Percentiles rank a stretch among this genome's conserved stretches.
Conservation (phyloP, 169 alveolate species). For the Plasmodium gaboni region DNA sequence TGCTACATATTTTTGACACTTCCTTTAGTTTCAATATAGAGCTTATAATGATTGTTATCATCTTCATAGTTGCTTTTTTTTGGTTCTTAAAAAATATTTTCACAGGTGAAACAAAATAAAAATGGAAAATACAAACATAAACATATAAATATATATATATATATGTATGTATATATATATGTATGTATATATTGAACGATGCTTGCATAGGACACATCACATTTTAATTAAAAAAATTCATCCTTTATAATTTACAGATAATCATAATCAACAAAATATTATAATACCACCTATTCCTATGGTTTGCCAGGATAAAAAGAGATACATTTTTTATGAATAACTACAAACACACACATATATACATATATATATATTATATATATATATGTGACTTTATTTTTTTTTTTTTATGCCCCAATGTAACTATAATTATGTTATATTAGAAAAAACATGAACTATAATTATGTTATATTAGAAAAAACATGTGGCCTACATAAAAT, state of each 20-base stretch:
- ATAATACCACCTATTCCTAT: slow-evolving; percentile 54
- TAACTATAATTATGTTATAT: not conserved
- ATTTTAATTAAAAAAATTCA: not conserved
- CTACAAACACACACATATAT: not conserved
- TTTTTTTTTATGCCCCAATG: not conserved
- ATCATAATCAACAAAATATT: slow-evolving; percentile 38
- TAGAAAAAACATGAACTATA: not conserved
- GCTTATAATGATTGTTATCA: slow-evolving; percentile 16
- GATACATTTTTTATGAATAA: slow-evolving; percentile 32
- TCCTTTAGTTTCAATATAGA: slow-evolving; percentile 53
- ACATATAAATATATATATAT: not conserved
- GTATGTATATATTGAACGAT: not conserved
- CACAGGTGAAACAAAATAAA: slow-evolving; percentile 14
- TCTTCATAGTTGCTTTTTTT: slow-evolving; percentile 19
- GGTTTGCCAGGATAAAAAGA: slow-evolving; percentile 41
- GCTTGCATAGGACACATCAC: not conserved
- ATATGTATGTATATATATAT: not conserved
- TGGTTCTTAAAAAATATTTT: slow-evolving; percentile 10
- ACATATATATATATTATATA: not conserved
- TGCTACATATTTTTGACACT: slow-evolving; percentile 15
- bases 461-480: too few relatives aligned
- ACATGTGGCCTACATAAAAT: slow-evolving; percentile 16
- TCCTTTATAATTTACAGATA: slow-evolving; percentile 11
- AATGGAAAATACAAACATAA: not conserved
- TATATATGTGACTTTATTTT: not conserved